Conservation (phyloP, 2,329 filamentous ascomycete genomes). For the Cercospora janseana region DNA sequence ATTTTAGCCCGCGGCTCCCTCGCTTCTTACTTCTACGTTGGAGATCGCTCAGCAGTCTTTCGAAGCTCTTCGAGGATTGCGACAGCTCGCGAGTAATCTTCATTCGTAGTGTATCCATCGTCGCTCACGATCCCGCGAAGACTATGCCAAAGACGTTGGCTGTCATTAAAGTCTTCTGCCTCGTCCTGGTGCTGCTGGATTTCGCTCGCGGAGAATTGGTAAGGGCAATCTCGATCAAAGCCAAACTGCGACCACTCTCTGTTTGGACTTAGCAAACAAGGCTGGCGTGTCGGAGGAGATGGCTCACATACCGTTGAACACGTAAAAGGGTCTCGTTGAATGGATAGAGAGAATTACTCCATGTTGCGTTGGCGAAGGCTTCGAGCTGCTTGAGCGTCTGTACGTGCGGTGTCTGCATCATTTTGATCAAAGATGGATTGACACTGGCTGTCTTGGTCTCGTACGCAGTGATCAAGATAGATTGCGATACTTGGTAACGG, state of each 20-base stretch:
- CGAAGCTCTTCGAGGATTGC: constrained; percentile 8
- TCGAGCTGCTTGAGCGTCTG: constrained; percentile 10
- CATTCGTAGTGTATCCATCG: constrained; percentile 10
- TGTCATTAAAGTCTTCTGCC: constrained; percentile 6
- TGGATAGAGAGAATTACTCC: constrained; percentile 6
- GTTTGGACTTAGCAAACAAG: constrained; percentile 3
- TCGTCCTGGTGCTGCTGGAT: constrained; percentile 8
- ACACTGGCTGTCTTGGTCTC: constrained; percentile 9
- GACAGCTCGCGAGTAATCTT: constrained; percentile 2
- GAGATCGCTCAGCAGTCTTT: background rate
- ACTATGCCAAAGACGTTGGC: constrained; percentile 11
- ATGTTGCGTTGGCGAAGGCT: constrained; percentile 10
- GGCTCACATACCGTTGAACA: constrained; percentile 12
- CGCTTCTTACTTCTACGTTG: background rate
- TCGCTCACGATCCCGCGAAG: constrained; percentile 3
- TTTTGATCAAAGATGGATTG: constrained; percentile 9
- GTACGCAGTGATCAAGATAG: constrained; percentile 9
- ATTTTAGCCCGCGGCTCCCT: background rate
- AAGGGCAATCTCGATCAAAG: constrained; percentile 7
- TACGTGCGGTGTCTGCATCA: constrained; percentile 5
- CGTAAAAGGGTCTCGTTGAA: constrained; percentile 12
- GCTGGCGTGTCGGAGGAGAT: constrained; percentile 4
- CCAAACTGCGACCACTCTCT: constrained; percentile 12
- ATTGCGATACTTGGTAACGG: constrained; percentile 5
- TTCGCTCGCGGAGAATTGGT: constrained; percentile 9